phyloP scores from a whole-genome alignment of 2,329 filamentous ascomycete species.

The Diaporthe sp. region DNA sequence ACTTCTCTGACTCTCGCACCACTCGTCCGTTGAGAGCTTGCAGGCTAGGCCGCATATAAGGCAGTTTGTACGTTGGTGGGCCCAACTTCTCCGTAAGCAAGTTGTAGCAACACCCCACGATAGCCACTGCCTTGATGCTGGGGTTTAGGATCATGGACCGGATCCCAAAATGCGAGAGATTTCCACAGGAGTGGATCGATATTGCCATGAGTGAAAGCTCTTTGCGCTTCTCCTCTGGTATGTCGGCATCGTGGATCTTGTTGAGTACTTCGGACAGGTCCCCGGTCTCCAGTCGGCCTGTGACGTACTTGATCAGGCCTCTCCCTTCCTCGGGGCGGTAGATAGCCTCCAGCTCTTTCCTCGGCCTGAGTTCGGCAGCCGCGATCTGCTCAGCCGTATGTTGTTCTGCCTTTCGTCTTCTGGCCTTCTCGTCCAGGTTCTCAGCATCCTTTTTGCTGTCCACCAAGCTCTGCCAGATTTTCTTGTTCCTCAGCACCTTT shows the following conservation, averaged over 20 bases:
- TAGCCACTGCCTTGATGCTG: constrained; percentile 88
- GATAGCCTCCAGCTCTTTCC: constrained; percentile 63
- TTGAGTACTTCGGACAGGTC: constrained; percentile 78
- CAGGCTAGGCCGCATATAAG: constrained; percentile 78
- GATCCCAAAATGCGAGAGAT: constrained; percentile 95
- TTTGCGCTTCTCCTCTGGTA: constrained; percentile 48
- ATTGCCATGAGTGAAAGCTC: constrained; percentile 82
- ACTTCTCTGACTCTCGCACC: constrained; percentile 75
- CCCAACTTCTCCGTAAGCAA: constrained; percentile 91
- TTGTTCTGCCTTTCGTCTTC: constrained; percentile 53
- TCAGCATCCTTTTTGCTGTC: constrained; percentile 58
- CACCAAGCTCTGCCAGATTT: constrained; percentile 74
- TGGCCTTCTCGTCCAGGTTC: constrained; percentile 57
- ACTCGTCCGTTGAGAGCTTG: constrained; percentile 79
- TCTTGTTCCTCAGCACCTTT: constrained; percentile 85
- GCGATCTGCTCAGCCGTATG: constrained; percentile 47
- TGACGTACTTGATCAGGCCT: constrained; percentile 82
- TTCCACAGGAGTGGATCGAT: constrained; percentile 97
- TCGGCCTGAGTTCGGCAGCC: constrained; percentile 65
- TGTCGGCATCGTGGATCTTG: constrained; percentile 66
- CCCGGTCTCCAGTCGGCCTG: constrained; percentile 80
- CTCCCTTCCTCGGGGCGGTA: constrained; percentile 73
- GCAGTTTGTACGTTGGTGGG: constrained; percentile 87
- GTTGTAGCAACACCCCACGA: constrained; percentile 99
- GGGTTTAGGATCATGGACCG: constrained; percentile 88